Conservation (phyloP, 805 yeast species). For the Yamadazyma laniorum region DNA sequence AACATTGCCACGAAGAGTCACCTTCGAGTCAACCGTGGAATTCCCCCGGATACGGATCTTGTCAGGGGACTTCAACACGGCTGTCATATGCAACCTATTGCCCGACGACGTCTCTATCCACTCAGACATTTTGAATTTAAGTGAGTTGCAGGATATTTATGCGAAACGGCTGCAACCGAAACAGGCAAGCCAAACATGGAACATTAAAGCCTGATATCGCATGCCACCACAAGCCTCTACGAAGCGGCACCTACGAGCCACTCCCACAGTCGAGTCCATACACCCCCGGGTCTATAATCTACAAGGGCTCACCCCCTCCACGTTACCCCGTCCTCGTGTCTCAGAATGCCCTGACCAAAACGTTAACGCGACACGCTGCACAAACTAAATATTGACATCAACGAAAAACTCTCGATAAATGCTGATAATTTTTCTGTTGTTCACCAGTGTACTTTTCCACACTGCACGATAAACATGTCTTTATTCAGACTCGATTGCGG, state of each 20-base stretch:
- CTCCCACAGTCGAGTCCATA: too few species aligned
- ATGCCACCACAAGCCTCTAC: too few species aligned
- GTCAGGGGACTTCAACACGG: conserved; percentile 43
- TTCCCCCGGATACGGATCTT: conserved; percentile 47
- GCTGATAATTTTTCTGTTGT: too few species aligned
- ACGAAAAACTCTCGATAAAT: background rate
- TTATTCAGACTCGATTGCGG: conserved; percentile 50
- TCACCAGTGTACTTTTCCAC: background rate
- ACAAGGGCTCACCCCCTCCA: too few species aligned
- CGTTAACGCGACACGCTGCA: background rate
- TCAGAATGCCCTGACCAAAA: too few species aligned
- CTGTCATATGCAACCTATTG: conserved; percentile 46
- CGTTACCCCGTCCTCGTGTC: too few species aligned
- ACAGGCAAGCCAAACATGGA: too few species aligned
- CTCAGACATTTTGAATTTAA: background rate
- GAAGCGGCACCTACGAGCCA: too few species aligned
- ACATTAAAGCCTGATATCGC: too few species aligned
- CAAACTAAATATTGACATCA: background rate
- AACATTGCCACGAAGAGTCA: conserved; percentile 35
- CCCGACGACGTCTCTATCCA: conserved; percentile 49
- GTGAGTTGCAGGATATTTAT: too few species aligned
- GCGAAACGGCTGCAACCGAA: too few species aligned
- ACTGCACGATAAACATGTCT: conserved; percentile 9
- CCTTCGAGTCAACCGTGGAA: conserved; percentile 40
- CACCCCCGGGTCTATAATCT: too few species aligned